Base-by-base conservation (phyloP, 2,329 filamentous ascomycete species). In the Volutella citrinella region DNA sequence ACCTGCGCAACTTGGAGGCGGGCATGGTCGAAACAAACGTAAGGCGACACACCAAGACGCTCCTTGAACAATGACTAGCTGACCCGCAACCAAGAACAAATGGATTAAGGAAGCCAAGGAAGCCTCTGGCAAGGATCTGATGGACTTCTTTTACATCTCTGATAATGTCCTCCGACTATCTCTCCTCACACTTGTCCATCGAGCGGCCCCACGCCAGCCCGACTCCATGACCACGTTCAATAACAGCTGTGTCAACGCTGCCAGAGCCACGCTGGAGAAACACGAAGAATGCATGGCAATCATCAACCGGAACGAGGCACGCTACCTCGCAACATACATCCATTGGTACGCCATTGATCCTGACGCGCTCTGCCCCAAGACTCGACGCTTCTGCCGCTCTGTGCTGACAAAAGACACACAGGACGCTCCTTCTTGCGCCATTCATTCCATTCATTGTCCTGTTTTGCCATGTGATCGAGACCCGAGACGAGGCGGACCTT, bases 121-220 rank as follows among this genome's bases (percentile, higher is more conserved):
- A n/a, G 21, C 10, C n/a, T 16, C 25, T 19, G 20, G 22, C 10
- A 20, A 30, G 12, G 15, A 22, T 10, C 12, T 35, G 13, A 23
- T 30, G n/a, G n/a, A n/a, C n/a, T n/a, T n/a, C n/a, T n/a, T n/a
- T n/a, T n/a, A n/a, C n/a, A n/a, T 37, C 17, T 34, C 40, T 6
- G 37, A 43, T 15, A 30, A 43, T 7, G 31, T 40, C n/a, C 22
- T 43, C 14, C 34, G 30, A 5, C 27, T 40, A 5, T 37, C 37
- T 6, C 27, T 43, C 6, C 30, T 43, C 8, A 43, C 40, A 2
- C 25, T 43, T 4, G 34, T 40, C 1, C 27, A 40, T 15, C 40
- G 40, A 7, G 33, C 36, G 19, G 30, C 19, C 20, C 40, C 39
- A 7, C n/a, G 17, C 17, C 14, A 19, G 4, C 6, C 12, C 5